A percentile compares a stretch with the other conserved stretches of the same genome.
These are phyloP conservation scores for Ambrosia trifida DNA, from an alignment of 129 eudicot species.

Conservation along the genomic window DNA sequence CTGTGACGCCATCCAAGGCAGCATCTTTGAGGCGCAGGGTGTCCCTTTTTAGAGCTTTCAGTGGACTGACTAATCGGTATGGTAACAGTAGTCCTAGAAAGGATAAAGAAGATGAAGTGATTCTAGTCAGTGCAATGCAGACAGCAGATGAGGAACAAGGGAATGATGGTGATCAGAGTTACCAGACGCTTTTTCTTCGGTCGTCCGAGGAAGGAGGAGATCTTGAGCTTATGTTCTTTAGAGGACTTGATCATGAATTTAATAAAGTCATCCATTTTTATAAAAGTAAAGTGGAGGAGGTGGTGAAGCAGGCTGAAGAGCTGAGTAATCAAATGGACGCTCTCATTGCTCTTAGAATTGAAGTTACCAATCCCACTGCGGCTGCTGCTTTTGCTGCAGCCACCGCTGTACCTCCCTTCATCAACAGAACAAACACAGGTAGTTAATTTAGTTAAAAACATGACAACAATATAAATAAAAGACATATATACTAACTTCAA, in stretches of 20 bases:
- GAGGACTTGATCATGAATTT: constrained; percentile 52
- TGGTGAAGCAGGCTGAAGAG: constrained; percentile 47
- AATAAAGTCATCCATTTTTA: constrained; percentile 60
- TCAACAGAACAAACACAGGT: constrained; percentile 34
- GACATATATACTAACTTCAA: constrained; percentile 21
- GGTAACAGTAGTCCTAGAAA: constrained; percentile 31
- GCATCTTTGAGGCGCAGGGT: constrained; percentile 20
- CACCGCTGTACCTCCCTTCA: constrained; percentile 17
- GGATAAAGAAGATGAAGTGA: constrained; percentile 43
- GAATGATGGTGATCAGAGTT: constrained; percentile 25
- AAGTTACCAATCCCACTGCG: constrained; percentile 20
- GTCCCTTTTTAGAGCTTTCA: constrained; percentile 56
- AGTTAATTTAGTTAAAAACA: constrained; percentile 10
- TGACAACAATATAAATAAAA: neutral
- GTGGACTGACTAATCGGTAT: constrained; percentile 46
- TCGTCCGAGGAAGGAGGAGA: constrained; percentile 58
- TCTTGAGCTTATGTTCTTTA: constrained; percentile 51
- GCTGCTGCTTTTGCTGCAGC: constrained; percentile 1
- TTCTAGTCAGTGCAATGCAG: constrained; percentile 39
- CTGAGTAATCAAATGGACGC: constrained; percentile 67
- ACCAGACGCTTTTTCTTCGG: constrained; percentile 53
- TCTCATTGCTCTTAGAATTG: constrained; percentile 54
- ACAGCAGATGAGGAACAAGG: constrained; percentile 30
- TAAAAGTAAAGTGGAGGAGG: constrained; percentile 50
- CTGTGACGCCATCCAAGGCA: constrained; percentile 10